These are phyloP conservation scores for Bruguiera sexangula DNA, from an alignment of 345 rosid genomes.

Conservation along the genomic window DNA sequence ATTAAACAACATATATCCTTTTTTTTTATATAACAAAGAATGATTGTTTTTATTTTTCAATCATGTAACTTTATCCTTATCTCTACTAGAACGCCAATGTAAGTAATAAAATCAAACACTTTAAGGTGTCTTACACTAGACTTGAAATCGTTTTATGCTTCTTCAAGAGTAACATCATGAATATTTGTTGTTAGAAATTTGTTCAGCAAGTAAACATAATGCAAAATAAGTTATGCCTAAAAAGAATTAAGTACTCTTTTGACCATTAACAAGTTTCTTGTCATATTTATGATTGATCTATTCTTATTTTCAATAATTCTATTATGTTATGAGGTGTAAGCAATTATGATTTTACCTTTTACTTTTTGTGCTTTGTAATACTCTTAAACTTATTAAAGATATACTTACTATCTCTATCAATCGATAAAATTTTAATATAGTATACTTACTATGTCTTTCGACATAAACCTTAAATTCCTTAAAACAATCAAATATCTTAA, in stretches of 20 bases:
- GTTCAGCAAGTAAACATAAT: not conserved
- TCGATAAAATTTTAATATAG: not conserved
- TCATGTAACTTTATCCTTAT: not conserved
- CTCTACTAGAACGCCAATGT: not conserved
- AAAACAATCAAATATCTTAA: not conserved
- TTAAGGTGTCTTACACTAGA: not conserved
- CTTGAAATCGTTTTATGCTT: not conserved
- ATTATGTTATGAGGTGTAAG: not conserved
- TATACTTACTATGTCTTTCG: not conserved
- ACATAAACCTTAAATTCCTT: not conserved
- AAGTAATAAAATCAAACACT: not conserved
- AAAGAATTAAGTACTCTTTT: not conserved
- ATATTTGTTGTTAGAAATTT: not conserved
- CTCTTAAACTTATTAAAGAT: not conserved
- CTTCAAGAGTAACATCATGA: not conserved
- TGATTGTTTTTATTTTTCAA: not conserved
- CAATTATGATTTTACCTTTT: not conserved
- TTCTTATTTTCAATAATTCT: not conserved
- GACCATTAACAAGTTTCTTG: not conserved
- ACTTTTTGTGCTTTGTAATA: not conserved
- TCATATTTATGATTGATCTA: not conserved
- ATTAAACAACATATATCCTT: not conserved
- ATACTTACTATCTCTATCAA: not conserved
- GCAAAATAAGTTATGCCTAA: not conserved
- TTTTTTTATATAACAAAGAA: not conserved